Percentiles rank a stretch among this genome's conserved stretches.
phyloP scores from a whole-genome alignment of 2,329 filamentous ascomycete species.

The Fusarium sp. region DNA sequence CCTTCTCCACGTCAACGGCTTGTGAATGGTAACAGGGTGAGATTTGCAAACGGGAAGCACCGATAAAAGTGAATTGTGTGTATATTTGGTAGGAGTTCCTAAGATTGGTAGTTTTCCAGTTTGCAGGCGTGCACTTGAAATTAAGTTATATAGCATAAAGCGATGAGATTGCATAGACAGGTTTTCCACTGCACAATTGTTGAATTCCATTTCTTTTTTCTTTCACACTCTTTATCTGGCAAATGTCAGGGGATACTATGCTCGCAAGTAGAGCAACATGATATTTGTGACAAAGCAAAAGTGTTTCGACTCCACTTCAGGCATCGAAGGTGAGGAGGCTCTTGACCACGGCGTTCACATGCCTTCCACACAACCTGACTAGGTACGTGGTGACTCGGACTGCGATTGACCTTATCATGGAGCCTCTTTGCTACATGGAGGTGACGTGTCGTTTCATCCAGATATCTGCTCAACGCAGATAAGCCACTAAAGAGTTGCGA shows the following conservation, averaged over 20 bases:
- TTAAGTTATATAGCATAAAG: constrained; percentile 20
- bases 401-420: background rate
- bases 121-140: background rate
- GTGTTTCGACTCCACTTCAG: background rate
- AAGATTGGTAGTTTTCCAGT: background rate
- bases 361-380: background rate
- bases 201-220: background rate
- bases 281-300: background rate
- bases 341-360: background rate
- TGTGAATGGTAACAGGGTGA: constrained; percentile 39
- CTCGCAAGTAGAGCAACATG: background rate
- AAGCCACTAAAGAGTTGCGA: background rate
- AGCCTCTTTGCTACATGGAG: background rate
- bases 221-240: background rate
- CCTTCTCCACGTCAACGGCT: constrained; percentile 27
- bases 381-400: background rate
- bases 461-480: background rate
- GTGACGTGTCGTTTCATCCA: background rate
- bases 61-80: constrained; percentile 1
- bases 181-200: background rate
- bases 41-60: constrained; percentile 43
- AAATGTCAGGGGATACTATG: background rate
- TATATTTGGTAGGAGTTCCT: background rate
- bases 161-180: constrained; percentile 24
- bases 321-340: background rate